Conservation (phyloP, 2,329 filamentous ascomycete genomes). For the Neofusicoccum sp. region DNA sequence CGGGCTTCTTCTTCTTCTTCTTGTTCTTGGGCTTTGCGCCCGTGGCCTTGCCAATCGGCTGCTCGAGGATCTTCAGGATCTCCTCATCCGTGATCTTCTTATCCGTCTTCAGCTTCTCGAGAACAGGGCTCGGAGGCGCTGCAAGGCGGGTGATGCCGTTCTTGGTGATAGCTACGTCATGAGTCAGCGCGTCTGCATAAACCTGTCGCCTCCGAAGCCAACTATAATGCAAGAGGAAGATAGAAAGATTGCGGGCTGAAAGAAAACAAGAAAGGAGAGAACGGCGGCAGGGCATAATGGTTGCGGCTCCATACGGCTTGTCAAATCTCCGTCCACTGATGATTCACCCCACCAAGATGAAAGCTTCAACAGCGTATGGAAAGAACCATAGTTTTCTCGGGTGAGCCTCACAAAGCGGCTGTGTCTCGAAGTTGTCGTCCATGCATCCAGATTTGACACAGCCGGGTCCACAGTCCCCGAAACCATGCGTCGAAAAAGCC, state of each 20-base stretch:
- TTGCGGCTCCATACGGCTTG: too few species aligned
- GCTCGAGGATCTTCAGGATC: slow-evolving; percentile 89
- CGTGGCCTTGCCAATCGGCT: slow-evolving; percentile 66
- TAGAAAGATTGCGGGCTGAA: not conserved
- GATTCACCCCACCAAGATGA: too few species aligned
- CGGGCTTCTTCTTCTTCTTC: slow-evolving; percentile 75
- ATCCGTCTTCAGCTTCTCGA: slow-evolving; percentile 84
- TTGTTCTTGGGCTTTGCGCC: slow-evolving; percentile 79
- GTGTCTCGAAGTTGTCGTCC: too few species aligned
- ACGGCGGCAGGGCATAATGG: too few species aligned
- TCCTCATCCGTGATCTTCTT: slow-evolving; percentile 98
- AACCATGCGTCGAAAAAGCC: too few species aligned
- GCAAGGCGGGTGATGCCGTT: slow-evolving; percentile 89
- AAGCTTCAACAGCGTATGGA: too few species aligned
- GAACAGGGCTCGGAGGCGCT: slow-evolving; percentile 70
- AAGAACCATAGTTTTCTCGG: too few species aligned
- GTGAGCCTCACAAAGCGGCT: too few species aligned
- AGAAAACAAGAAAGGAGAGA: too few species aligned
- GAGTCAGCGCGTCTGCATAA: not conserved
- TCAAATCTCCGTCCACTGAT: too few species aligned
- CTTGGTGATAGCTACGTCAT: slow-evolving; percentile 80
- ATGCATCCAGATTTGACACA: too few species aligned
- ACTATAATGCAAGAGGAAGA: not conserved
- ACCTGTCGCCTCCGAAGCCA: not conserved
- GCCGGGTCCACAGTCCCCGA: too few species aligned